Base-by-base conservation (phyloP, 768 basidiomycete genomes). In the Calocybe gangraenosa region DNA sequence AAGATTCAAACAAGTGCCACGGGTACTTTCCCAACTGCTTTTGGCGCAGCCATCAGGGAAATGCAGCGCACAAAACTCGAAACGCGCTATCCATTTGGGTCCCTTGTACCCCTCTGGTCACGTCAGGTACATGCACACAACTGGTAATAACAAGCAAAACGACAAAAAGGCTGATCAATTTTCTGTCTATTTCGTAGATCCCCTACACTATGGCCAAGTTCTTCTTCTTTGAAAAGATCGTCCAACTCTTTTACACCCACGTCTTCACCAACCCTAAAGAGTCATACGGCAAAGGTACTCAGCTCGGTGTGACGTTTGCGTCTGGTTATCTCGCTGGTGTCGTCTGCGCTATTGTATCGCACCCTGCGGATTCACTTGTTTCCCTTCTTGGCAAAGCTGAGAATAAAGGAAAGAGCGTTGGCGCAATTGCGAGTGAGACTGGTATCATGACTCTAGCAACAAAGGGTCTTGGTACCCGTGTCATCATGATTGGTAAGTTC, bases 181-280 rank as follows among this genome's bases (percentile, higher is more conserved):
- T n/a, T n/a, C n/a, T n/a, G n/a, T n/a, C 20, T 9, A 14, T 21
- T 13, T 37, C 30, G 22, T 50, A 95, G 87, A 92, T 95, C 59
- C 93, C 93, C 43, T 96, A 96, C 77, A 96, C 93, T 59, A 94
- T 96, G 92, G 92, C 92, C 75, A 96, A 96, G 71, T 96, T 96
- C 81, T 91, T 81, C 81, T 92, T 90, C 79, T 94, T 84, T 65
- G 91, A 93, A 66, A 83, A 84, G 75, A 87, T 87, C 57, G 89
- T 87, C 63, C 75, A 82, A 59, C 64, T 87, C 56, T 93, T 94
- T 75, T 91, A 91, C 69, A 90, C 86, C 53, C 80, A 87, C 61
- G 87, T 92, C 65, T 85, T 93, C 70, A 77, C 84, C 34, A 69
- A 74, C 48, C 85, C 87, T 57, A 91, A 90, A 67, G 79, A 85